Percentiles rank a stretch among this genome's conserved stretches.
These are phyloP conservation scores for Lasiosphaeriaceae sp. DNA, from an alignment of 495 filamentous ascomycete genomes.

Conservation along the genomic window DNA sequence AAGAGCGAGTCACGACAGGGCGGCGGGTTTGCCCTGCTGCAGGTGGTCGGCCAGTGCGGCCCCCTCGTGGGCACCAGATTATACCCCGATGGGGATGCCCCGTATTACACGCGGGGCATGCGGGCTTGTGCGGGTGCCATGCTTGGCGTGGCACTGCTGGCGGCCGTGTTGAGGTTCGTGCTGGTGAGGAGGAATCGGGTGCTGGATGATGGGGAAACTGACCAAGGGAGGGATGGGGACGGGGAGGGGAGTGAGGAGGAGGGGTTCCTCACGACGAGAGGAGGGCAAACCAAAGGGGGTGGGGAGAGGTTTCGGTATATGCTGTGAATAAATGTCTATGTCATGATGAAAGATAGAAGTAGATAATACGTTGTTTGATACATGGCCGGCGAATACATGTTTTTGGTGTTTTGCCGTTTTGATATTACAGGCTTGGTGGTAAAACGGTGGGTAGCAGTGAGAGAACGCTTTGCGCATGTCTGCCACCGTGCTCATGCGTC, in stretches of 20 bases:
- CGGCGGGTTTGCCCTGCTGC: constrained; percentile 69
- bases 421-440: no score
- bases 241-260: constrained; percentile 2
- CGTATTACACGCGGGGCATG: constrained; percentile 63
- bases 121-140: constrained; percentile 63
- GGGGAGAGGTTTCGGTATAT: constrained; percentile 32
- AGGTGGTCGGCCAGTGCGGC: constrained; percentile 66
- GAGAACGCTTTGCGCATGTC: no score
- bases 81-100: constrained; percentile 60
- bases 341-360: no score
- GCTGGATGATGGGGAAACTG: constrained; percentile 40
- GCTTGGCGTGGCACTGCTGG: constrained; percentile 57
- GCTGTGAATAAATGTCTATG: constrained; percentile 18
- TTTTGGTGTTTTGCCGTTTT: no score
- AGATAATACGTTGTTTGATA: no score
- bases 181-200: constrained; percentile 54
- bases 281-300: not conserved
- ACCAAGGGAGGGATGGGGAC: constrained; percentile 9
- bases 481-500: no score
- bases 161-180: constrained; percentile 50
- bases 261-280: constrained; percentile 8
- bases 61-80: constrained; percentile 70
- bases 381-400: no score
- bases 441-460: no score
- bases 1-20: constrained; percentile 58